Evolutionary conservation across 306 rosid genomes (phyloP).

Genomic region (Cicer arietinum): DNA sequence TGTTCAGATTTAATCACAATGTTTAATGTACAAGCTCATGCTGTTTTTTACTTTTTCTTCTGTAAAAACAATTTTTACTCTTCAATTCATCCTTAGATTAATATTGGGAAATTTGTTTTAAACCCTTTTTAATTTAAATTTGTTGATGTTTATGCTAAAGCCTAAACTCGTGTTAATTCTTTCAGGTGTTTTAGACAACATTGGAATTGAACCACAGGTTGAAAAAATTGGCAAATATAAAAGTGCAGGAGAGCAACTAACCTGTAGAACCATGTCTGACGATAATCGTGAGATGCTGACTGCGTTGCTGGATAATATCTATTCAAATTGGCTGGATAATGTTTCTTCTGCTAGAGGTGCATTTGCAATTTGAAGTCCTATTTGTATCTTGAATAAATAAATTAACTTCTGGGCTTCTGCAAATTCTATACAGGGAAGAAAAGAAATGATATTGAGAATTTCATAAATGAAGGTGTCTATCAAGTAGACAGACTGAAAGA

Average conservation of each 20-base stretch:
- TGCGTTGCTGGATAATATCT: constrained; percentile 84
- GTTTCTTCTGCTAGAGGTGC: constrained; percentile 83
- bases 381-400: constrained; percentile 41
- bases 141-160: constrained; percentile 35
- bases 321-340: constrained; percentile 83
- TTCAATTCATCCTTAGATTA: constrained; percentile 28
- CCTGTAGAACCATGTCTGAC: constrained; percentile 72
- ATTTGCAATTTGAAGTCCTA: constrained; percentile 47
- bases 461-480: constrained; percentile 84
- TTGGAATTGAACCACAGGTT: constrained; percentile 91
- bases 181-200: constrained; percentile 82
- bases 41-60: not conserved
- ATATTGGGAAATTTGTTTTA: constrained; percentile 22
- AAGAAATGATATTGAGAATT: constrained; percentile 75
- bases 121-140: constrained; percentile 19
- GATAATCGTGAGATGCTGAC: constrained; percentile 89
- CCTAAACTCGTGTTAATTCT: constrained; percentile 26
- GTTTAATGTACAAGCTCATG: constrained; percentile 5
- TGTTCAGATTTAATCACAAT: not conserved
- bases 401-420: constrained; percentile 40
- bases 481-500: constrained; percentile 83
- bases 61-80: constrained; percentile 13
- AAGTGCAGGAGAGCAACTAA: constrained; percentile 92
- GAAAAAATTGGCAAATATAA: constrained; percentile 93
- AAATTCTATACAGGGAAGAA: constrained; percentile 62